Conservation (phyloP, 208 protist genomes). For the Leishmania tarentolae region DNA sequence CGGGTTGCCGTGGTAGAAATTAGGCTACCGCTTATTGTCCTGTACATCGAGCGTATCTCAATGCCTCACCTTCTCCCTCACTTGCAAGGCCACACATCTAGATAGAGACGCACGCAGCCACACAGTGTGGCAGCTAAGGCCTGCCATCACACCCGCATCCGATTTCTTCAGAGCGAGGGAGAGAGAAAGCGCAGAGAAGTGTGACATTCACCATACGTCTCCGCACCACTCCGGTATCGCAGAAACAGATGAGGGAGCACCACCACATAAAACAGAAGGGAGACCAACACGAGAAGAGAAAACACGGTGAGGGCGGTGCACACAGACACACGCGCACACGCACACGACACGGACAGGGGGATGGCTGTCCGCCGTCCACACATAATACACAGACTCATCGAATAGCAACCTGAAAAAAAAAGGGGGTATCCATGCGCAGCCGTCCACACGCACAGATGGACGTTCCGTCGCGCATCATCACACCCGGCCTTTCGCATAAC, state of each 20-base stretch:
- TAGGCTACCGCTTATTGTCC: neutral
- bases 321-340: neutral
- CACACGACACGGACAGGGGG: neutral
- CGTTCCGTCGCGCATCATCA: neutral
- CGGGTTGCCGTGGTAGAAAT: neutral
- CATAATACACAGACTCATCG: neutral
- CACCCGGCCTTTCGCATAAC: neutral
- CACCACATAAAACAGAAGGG: too few species aligned
- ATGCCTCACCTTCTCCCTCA: neutral
- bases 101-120: neutral
- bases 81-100: neutral
- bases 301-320: neutral
- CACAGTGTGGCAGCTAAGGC: neutral
- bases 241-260: too few species aligned
- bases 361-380: neutral
- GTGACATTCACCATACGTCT: too few species aligned
- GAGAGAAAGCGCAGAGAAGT: neutral
- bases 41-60: constrained; percentile 1
- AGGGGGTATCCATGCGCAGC: too few species aligned
- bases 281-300: too few species aligned
- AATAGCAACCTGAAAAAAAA: too few species aligned
- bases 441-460: neutral
- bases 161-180: too few species aligned
- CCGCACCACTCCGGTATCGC: too few species aligned
- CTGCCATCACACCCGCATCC: neutral